phyloP scores from a whole-genome alignment of 352 stramenopile genomes.

The Globisporangium heterothallicum region DNA sequence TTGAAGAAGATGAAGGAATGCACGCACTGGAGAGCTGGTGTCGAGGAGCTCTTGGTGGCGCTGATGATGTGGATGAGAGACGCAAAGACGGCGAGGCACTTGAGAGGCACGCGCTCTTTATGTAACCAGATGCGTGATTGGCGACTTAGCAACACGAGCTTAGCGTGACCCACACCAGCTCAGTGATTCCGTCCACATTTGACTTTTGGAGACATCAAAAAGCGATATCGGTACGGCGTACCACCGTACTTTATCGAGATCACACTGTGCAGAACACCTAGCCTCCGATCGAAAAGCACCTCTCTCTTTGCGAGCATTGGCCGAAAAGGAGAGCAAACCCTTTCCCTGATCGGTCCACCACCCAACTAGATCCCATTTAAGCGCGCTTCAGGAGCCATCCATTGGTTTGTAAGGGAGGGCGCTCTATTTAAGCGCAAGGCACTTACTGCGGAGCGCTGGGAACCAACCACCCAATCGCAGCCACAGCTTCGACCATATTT shows the following conservation, averaged over 20 bases:
- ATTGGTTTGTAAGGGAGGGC: conserved; percentile 9
- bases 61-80: neutral
- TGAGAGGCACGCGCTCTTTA: conserved; percentile 6
- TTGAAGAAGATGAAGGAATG: neutral
- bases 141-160: neutral
- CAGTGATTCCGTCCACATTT: neutral
- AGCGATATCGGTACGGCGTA: too few species aligned
- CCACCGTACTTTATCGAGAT: too few species aligned
- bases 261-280: too few species aligned
- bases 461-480: conserved; percentile 37
- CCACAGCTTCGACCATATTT: too few species aligned
- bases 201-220: too few species aligned
- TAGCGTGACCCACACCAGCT: neutral
- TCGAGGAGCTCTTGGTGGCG: neutral
- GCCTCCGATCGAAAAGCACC: too few species aligned
- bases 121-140: neutral
- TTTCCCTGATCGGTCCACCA: neutral
- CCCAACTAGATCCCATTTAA: conserved; percentile 13
- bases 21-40: neutral
- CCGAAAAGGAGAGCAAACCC: neutral
- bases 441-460: conserved; percentile 21
- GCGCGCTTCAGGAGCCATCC: conserved; percentile 15
- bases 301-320: neutral
- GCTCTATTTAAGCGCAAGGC: neutral
- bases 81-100: neutral